Percentiles rank a stretch among this genome's conserved stretches.
Evolutionary conservation across 352 stramenopile genomes (phyloP).

Genomic region (Globisporangium heterothallicum): DNA sequence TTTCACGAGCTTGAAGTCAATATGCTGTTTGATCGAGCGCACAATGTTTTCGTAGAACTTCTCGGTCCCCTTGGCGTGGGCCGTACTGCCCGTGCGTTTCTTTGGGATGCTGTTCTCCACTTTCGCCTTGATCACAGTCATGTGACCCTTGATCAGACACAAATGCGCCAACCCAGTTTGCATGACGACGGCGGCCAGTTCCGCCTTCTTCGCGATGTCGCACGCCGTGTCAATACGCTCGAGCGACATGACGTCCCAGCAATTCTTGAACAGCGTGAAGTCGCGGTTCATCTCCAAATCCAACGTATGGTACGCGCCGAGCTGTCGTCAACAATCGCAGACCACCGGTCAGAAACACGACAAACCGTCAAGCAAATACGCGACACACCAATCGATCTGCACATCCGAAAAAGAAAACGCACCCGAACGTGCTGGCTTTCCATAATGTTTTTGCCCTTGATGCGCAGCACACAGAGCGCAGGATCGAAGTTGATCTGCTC

Average conservation of each 20-base stretch:
- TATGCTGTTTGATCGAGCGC: constrained; percentile 92
- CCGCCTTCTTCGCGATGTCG: constrained; percentile 92
- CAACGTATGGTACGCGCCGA: constrained; percentile 97
- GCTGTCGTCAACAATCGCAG: constrained; percentile 33
- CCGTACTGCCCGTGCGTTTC: constrained; percentile 92
- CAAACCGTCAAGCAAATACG: background rate
- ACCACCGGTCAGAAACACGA: background rate
- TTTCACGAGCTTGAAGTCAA: constrained; percentile 97
- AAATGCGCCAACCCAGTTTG: constrained; percentile 93
- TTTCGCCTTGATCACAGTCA: constrained; percentile 93
- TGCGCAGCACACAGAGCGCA: constrained; percentile 87
- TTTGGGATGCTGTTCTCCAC: constrained; percentile 97
- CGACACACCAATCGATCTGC: no score
- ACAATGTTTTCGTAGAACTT: constrained; percentile 98
- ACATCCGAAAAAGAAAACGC: constrained; percentile 17
- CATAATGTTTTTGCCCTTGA: constrained; percentile 92
- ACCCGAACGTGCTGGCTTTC: constrained; percentile 95
- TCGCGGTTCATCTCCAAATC: constrained; percentile 95
- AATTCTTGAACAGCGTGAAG: constrained; percentile 95
- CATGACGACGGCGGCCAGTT: constrained; percentile 97
- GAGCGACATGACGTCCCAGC: constrained; percentile 97
- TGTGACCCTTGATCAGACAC: constrained; percentile 96
- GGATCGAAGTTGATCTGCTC: constrained; percentile 97
- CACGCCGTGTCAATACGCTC: constrained; percentile 94
- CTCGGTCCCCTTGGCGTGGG: constrained; percentile 90